These are phyloP conservation scores for Fragilaria crotonensis DNA, from an alignment of 108 stramenopile species.

Conservation along the genomic window DNA sequence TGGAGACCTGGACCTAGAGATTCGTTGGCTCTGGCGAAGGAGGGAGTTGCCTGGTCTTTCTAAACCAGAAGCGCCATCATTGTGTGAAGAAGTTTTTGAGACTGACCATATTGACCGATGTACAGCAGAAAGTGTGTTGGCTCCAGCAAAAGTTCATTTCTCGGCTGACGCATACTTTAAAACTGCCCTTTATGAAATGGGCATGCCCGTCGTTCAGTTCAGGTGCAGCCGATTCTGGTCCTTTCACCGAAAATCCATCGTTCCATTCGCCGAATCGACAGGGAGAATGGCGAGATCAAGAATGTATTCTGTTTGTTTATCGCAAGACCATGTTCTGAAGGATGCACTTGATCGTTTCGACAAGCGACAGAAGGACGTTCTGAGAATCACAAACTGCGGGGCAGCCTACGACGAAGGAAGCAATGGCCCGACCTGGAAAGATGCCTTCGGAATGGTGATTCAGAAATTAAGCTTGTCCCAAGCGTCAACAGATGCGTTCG, in stretches of 20 bases:
- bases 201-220: slow-evolving; percentile 48
- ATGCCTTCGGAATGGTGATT: slow-evolving; percentile 46
- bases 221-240: slow-evolving; percentile 72
- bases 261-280: slow-evolving; percentile 60
- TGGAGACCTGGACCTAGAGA: slow-evolving; percentile 37
- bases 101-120: slow-evolving; percentile 61
- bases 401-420: no score
- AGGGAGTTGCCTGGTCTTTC: slow-evolving; percentile 45
- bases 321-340: slow-evolving; percentile 20
- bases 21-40: slow-evolving; percentile 69
- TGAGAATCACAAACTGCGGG: no score
- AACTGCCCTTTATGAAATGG: slow-evolving; percentile 10
- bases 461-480: slow-evolving; percentile 61
- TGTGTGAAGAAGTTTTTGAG: slow-evolving; percentile 64
- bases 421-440: slow-evolving; percentile 30
- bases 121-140: slow-evolving; percentile 37
- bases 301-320: slow-evolving; percentile 31
- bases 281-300: slow-evolving; percentile 33
- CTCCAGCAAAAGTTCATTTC: slow-evolving; percentile 31
- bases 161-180: background rate
- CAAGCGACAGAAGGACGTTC: no score
- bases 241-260: slow-evolving; percentile 46
- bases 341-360: slow-evolving; percentile 25
- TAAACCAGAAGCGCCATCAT: slow-evolving; percentile 4
- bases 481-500: slow-evolving; percentile 54